These are phyloP conservation scores for Chlamydomonas schloesseri DNA, from an alignment of 139 green algal species.

Conservation along the genomic window DNA sequence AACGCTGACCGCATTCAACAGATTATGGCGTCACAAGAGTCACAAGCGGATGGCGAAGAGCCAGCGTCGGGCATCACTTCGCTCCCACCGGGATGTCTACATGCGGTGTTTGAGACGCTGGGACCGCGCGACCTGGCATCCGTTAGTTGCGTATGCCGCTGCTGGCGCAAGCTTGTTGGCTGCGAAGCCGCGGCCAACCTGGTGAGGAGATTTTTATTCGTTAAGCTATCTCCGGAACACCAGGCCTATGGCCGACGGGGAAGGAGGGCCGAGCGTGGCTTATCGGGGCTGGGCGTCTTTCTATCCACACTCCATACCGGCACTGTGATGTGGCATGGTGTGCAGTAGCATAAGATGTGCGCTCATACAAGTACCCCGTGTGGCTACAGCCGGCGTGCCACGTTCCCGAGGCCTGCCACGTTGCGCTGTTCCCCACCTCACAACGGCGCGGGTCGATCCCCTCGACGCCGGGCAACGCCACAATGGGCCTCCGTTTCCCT, in stretches of 20 bases:
- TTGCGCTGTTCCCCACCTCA: no score
- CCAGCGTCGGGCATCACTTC: neutral
- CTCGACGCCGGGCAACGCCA: no score
- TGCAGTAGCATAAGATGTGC: no score
- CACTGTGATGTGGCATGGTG: no score
- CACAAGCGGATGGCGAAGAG: neutral
- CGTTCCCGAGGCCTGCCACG: no score
- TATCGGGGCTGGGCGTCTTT: no score
- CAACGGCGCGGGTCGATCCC: no score
- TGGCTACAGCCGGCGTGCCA: no score
- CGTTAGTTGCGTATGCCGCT: neutral
- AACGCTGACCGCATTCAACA: neutral
- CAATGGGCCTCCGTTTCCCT: no score
- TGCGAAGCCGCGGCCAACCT: constrained; percentile 14
- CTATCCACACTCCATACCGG: no score
- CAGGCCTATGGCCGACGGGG: neutral
- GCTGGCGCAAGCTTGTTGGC: neutral
- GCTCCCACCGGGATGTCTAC: neutral
- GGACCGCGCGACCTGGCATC: constrained; percentile 6
- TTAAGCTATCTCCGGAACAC: neutral
- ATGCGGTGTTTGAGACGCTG: neutral
- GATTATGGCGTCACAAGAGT: neutral
- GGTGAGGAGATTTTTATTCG: neutral
- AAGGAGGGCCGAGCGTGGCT: neutral
- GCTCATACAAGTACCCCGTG: no score